Percentiles rank a stretch among this genome's conserved stretches.
Conservation (phyloP, 1,284 basidiomycete species). For the Ustilago shanxiensis region DNA sequence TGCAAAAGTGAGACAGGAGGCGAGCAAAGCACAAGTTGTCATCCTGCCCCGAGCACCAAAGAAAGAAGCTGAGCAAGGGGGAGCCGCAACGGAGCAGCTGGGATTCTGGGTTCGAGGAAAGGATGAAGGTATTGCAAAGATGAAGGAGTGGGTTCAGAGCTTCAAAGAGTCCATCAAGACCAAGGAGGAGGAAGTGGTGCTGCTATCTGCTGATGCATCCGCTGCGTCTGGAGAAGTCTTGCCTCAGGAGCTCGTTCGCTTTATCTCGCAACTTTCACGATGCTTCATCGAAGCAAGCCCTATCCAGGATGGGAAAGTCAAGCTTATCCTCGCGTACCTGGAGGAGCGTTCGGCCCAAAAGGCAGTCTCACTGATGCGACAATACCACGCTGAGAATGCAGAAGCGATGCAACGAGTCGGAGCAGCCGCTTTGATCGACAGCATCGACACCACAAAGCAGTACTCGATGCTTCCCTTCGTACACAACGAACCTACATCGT, state of each 20-base stretch:
- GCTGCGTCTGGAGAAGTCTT: constrained; percentile 11
- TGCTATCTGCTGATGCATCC: constrained; percentile 18
- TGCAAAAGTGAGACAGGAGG: constrained; percentile 30
- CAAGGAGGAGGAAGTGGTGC: constrained; percentile 23
- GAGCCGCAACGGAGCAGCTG: constrained; percentile 8
- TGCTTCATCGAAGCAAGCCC: constrained; percentile 47
- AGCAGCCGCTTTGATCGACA: constrained; percentile 25
- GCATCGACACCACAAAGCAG: constrained; percentile 7
- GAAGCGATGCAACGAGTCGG: constrained; percentile 31
- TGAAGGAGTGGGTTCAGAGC: constrained; percentile 33
- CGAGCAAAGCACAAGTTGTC: constrained; percentile 27
- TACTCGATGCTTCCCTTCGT: constrained; percentile 50
- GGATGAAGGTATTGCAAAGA: constrained; percentile 33
- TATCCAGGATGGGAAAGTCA: constrained; percentile 25
- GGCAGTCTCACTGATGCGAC: constrained; percentile 37
- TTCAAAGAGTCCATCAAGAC: constrained; percentile 38
- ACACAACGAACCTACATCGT: constrained; percentile 40
- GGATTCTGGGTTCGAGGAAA: constrained; percentile 48
- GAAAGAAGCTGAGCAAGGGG: constrained; percentile 12
- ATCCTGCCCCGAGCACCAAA: constrained; percentile 27
- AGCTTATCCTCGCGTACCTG: constrained; percentile 27
- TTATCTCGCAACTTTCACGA: constrained; percentile 35
- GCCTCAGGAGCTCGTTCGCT: constrained; percentile 30
- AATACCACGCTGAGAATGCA: constrained; percentile 26
- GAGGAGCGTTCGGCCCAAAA: constrained; percentile 32